phyloP scores from a whole-genome alignment of 768 basidiomycete genomes.

The Hericium erinaceus region DNA sequence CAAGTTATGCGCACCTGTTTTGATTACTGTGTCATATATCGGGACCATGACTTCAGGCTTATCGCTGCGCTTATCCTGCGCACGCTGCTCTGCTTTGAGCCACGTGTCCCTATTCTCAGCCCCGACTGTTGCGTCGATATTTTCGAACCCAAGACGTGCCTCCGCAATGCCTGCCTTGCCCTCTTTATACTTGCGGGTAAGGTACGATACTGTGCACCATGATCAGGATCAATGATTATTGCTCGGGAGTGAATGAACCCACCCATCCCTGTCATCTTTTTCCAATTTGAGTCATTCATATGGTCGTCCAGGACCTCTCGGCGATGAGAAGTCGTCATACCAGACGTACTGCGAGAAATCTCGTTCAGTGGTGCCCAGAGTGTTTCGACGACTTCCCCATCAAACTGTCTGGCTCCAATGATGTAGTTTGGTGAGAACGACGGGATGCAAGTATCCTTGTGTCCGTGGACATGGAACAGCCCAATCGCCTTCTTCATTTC shows the following conservation, averaged over 20 bases:
- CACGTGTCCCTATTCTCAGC: not conserved
- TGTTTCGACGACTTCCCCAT: slow-evolving; percentile 2
- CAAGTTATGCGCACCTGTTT: not conserved
- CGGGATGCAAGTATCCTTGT: not conserved
- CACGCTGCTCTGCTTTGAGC: not conserved
- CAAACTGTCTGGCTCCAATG: not conserved
- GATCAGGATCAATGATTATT: not conserved
- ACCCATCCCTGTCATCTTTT: not conserved
- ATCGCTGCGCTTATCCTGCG: not conserved
- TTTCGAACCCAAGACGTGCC: not conserved
- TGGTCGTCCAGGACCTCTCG: not conserved
- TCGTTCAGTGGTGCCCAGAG: slow-evolving; percentile 3
- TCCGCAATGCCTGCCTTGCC: not conserved
- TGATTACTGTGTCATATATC: not conserved
- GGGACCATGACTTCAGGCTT: not conserved
- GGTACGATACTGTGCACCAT: not conserved
- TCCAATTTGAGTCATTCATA: slow-evolving; percentile 3
- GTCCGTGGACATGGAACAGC: slow-evolving; percentile 4
- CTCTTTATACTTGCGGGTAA: not conserved
- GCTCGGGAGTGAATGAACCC: not conserved
- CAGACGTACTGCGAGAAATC: not conserved
- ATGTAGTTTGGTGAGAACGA: slow-evolving; percentile 1
- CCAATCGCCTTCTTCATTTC: not conserved
- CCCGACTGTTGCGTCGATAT: not conserved
- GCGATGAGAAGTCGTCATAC: not conserved